Conservation (phyloP, 257 asterid species). For the Echium plantagineum region DNA sequence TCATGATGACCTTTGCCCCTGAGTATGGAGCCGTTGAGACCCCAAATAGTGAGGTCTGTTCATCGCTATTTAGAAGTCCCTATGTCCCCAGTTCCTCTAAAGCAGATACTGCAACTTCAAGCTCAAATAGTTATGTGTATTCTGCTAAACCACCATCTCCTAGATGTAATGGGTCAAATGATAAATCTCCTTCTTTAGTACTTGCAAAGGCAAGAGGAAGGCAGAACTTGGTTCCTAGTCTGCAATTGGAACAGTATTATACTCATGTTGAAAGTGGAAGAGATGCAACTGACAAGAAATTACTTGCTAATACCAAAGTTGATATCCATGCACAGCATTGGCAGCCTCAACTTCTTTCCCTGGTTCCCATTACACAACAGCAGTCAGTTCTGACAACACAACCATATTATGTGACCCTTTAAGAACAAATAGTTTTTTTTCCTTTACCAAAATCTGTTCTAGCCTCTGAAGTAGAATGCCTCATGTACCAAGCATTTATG, state of each 20-base stretch:
- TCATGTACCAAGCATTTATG: conserved; percentile 84
- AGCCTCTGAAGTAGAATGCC: conserved; percentile 87
- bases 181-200: conserved; percentile 42
- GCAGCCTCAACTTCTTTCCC: conserved; percentile 35
- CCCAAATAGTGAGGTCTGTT: conserved; percentile 48
- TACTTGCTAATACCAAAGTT: conserved; percentile 23
- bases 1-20: conserved; percentile 90
- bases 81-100: conserved; percentile 74
- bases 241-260: conserved; percentile 52
- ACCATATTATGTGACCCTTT: conserved; percentile 37
- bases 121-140: conserved; percentile 72
- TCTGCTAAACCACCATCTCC: conserved; percentile 94
- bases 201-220: conserved; percentile 41
- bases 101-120: conserved; percentile 72
- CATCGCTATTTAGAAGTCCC: conserved; percentile 73
- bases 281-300: conserved; percentile 29
- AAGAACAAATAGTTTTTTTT: conserved; percentile 42
- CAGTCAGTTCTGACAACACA: conserved; percentile 28
- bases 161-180: conserved; percentile 53
- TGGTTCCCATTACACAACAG: conserved; percentile 34
- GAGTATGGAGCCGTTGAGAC: conserved; percentile 93
- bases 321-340: conserved; percentile 33
- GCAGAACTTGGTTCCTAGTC: conserved; percentile 28
- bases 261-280: conserved; percentile 60
- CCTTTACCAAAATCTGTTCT: conserved; percentile 58